Base-by-base conservation (phyloP, 139 green algal genomes). In the Picochlorum sp. region DNA sequence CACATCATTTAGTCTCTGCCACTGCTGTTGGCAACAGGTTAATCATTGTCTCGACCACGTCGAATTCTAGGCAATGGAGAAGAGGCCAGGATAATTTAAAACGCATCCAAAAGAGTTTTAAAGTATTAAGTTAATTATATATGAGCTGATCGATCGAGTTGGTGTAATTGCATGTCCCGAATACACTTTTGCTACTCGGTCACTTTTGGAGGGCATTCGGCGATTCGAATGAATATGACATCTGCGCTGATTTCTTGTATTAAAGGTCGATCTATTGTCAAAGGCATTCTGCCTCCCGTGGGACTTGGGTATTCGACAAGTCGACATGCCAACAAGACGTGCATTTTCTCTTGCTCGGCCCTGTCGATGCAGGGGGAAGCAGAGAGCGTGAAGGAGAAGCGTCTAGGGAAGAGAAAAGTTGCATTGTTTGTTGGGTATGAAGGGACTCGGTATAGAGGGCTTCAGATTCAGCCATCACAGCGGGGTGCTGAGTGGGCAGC, bases 21-120 rank as follows among this genome's bases (percentile, higher is more conserved):
- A 91, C 86, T 7, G 83, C 85, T 3, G 75, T 76, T 10, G 78
- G 81, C 60, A 94, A 94, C 73, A 80, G 88, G 2, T 31, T 93
- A 20, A 92, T 94, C 72, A 81, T 96, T 51, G 61, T 95, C 16
- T 75, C 68, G 15, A 41, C 87, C 6, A 62, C 47, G 5, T 65
- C 82, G 50, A 90, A 81, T 41, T 55, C 57, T 3, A 63, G 84
- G 21, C 81, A 89, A 61, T 93, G 81, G 83, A 75, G 83, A 34
- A 90, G 85, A 64, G 54, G 47, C 2, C 31, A 62, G 4, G 56
- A 67, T 6, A 47, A 65, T 21, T 57, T 81, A 50, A 38, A 61
- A 45, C 24, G 55, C 10, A 85, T 86, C 1, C 63, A 71, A 51
- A 51, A 70, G 14, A 79, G 65, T 2, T 85, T 88, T 56, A 28